Evolutionary conservation across 345 rosid genomes (phyloP).

Genomic region (Salix brachista): DNA sequence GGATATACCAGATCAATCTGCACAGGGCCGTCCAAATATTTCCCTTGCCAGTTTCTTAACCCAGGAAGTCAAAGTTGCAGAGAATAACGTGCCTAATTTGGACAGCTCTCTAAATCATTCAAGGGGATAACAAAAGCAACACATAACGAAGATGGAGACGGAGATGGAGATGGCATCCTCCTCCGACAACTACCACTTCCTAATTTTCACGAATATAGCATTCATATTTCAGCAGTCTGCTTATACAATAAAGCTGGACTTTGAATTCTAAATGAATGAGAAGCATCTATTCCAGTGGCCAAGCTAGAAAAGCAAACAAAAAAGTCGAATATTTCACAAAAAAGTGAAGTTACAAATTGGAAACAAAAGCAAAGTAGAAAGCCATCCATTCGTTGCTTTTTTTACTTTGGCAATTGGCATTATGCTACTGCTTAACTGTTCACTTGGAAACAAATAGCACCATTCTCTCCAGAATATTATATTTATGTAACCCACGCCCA

Average conservation of each 20-base stretch:
- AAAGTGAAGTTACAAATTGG: not conserved
- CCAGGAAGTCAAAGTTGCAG: conserved; percentile 90
- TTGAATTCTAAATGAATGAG: not conserved
- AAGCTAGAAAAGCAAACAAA: not conserved
- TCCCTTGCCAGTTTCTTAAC: conserved; percentile 90
- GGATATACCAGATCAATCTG: conserved; percentile 76
- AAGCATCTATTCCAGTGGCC: not conserved
- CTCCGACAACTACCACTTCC: too few relatives aligned
- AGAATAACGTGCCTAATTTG: too few relatives aligned
- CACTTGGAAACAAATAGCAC: not conserved
- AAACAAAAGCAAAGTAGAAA: not conserved
- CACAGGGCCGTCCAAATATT: conserved; percentile 78
- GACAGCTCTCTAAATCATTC: too few relatives aligned
- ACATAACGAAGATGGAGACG: too few relatives aligned
- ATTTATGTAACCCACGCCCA: too few relatives aligned
- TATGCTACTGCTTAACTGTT: not conserved
- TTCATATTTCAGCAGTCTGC: not conserved
- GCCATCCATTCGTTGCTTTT: not conserved
- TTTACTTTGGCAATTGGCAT: not conserved
- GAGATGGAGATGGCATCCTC: too few relatives aligned
- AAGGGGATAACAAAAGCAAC: too few relatives aligned
- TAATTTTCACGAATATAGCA: too few relatives aligned
- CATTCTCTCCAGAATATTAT: too few relatives aligned
- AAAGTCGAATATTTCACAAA: not conserved
- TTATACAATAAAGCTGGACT: too few relatives aligned